phyloP scores from a whole-genome alignment of 257 asterid species.

The Pogostemon cablin region DNA sequence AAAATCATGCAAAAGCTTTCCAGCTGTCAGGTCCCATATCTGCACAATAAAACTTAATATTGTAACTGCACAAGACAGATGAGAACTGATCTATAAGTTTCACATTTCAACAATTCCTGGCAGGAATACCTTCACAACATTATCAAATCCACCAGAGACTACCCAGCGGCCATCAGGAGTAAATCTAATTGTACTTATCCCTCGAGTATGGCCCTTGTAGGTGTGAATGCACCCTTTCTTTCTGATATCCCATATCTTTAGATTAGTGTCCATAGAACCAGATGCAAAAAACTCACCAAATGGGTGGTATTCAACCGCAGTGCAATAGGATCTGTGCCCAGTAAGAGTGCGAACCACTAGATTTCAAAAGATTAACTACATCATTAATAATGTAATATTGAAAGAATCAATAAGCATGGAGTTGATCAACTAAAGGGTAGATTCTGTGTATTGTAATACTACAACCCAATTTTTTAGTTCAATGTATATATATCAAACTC shows the following conservation, averaged over 20 bases:
- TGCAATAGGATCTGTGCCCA: slow-evolving; percentile 98
- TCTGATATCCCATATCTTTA: slow-evolving; percentile 97
- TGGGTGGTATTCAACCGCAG: slow-evolving; percentile 96
- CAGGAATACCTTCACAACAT: slow-evolving; percentile 79
- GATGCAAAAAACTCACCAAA: slow-evolving; percentile 99
- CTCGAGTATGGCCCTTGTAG: slow-evolving; percentile 96
- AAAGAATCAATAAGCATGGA: slow-evolving; percentile 12
- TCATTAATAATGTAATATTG: slow-evolving; percentile 39
- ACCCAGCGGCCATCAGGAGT: slow-evolving; percentile 99
- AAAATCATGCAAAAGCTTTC: slow-evolving; percentile 95
- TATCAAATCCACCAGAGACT: slow-evolving; percentile 97
- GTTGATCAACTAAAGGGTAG: slow-evolving; percentile 6
- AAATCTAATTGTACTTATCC: slow-evolving; percentile 88
- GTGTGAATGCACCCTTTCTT: slow-evolving; percentile 99
- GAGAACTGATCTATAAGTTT: slow-evolving; percentile 20
- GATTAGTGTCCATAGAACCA: slow-evolving; percentile 98
- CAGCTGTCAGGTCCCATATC: slow-evolving; percentile 99
- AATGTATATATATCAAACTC: slow-evolving; percentile 13
- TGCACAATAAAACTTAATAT: slow-evolving; percentile 40
- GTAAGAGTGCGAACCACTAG: slow-evolving; percentile 96
- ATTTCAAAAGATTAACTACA: slow-evolving; percentile 51
- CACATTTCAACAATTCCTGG: slow-evolving; percentile 17
- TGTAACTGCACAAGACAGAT: slow-evolving; percentile 27
- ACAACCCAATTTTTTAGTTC: neutral
- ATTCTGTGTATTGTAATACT: neutral